A percentile compares a stretch with the other conserved stretches of the same genome.
Evolutionary conservation across 2,329 filamentous ascomycete species (phyloP).

Genomic region (Ceratocystis huliohia): DNA sequence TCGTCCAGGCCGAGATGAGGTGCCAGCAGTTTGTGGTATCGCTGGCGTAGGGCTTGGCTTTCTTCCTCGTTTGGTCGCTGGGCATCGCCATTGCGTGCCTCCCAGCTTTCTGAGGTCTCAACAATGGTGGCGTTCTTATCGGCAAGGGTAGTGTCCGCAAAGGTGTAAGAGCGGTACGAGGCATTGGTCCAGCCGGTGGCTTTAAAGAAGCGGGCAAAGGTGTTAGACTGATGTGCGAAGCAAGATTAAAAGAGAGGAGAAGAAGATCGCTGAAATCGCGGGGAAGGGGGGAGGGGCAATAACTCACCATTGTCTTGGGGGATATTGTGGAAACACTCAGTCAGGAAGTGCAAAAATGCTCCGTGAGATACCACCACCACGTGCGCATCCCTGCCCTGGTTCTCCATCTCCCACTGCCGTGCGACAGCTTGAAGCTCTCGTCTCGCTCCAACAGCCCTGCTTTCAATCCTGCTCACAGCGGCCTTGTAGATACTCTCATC

Average conservation of each 20-base stretch:
- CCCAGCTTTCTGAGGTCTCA: constrained; percentile 40
- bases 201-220: constrained; percentile 25
- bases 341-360: constrained; percentile 72
- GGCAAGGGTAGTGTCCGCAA: constrained; percentile 39
- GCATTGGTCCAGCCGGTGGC: constrained; percentile 65
- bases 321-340: constrained; percentile 62
- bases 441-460: constrained; percentile 48
- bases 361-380: constrained; percentile 72
- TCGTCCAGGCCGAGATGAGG: constrained; percentile 29
- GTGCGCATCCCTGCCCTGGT: constrained; percentile 40
- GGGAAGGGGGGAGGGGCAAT: not conserved
- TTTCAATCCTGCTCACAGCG: constrained; percentile 40
- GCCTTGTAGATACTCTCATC: constrained; percentile 28
- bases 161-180: constrained; percentile 57
- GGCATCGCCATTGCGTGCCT: constrained; percentile 32
- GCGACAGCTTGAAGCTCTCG: constrained; percentile 40
- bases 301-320: constrained; percentile 32
- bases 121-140: constrained; percentile 37
- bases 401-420: constrained; percentile 35
- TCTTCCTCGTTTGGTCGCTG: constrained; percentile 35
- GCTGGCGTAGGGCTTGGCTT: constrained; percentile 33
- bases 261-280: not conserved
- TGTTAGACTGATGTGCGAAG: not conserved
- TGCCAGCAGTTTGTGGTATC: constrained; percentile 29
- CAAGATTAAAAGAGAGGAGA: not conserved